These are phyloP conservation scores for Prunus mume DNA, from an alignment of 306 rosid genomes.

Conservation along the genomic window DNA sequence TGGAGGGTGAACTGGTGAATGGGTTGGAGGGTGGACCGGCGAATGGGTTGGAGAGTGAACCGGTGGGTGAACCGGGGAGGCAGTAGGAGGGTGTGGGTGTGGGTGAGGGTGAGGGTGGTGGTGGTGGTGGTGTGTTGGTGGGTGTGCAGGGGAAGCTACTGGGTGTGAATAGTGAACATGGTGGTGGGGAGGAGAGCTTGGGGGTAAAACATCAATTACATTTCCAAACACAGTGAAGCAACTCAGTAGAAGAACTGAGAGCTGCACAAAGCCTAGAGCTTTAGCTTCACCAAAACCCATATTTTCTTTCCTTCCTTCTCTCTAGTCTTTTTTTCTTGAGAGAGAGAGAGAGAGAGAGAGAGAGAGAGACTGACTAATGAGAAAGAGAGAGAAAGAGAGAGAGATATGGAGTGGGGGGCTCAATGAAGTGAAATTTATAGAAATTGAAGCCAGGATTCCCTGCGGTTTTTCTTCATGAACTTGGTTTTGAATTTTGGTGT, in stretches of 20 bases:
- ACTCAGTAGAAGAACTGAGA: conserved; percentile 18
- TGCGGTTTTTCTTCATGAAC: conserved; percentile 21
- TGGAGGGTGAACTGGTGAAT: conserved; percentile 19
- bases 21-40: conserved; percentile 3
- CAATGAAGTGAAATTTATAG: conserved; percentile 35
- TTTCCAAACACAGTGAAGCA: conserved; percentile 24
- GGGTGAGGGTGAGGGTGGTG: conserved; percentile 24
- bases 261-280: conserved; percentile 7
- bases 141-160: conserved; percentile 7
- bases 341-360: neutral
- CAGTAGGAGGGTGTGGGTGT: conserved; percentile 18
- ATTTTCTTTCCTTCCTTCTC: neutral
- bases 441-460: conserved; percentile 22
- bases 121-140: conserved; percentile 24
- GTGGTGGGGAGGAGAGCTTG: conserved; percentile 23
- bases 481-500: neutral
- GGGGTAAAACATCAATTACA: conserved; percentile 21
- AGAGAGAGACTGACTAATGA: neutral
- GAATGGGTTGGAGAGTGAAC: conserved; percentile 20
- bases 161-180: conserved; percentile 15
- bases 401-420: neutral
- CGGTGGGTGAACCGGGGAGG: conserved; percentile 27
- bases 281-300: conserved; percentile 22
- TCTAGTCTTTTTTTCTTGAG: neutral
- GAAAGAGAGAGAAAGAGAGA: neutral